Conservation (phyloP, 331 rosid genomes). For the Pyracantha coccinea region DNA sequence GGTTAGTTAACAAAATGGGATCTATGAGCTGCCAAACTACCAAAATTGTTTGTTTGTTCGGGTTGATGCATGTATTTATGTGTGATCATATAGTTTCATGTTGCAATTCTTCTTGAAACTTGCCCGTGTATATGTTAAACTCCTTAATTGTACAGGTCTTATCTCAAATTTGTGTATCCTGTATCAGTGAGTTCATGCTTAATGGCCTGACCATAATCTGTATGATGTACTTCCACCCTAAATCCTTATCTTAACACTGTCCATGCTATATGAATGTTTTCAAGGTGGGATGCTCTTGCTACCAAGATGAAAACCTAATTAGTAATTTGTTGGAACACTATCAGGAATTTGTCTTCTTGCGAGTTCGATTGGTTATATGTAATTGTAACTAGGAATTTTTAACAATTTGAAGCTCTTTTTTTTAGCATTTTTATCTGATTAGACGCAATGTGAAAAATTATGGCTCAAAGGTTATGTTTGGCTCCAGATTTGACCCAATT, state of each 20-base stretch:
- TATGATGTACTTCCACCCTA: not conserved
- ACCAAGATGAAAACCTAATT: not conserved
- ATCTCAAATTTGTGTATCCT: not conserved
- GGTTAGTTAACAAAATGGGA: not conserved
- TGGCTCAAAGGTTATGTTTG: too few relatives aligned
- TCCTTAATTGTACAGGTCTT: not conserved
- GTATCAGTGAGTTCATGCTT: not conserved
- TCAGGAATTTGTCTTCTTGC: not conserved
- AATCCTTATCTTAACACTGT: not conserved
- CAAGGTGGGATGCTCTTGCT: not conserved
- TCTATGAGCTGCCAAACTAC: not conserved
- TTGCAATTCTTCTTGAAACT: not conserved
- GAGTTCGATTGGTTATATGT: not conserved
- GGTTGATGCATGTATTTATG: not conserved
- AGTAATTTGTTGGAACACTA: not conserved
- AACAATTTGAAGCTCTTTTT: not conserved
- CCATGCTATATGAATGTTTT: not conserved
- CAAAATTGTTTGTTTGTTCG: not conserved
- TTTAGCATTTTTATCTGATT: not conserved
- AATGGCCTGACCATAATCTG: not conserved
- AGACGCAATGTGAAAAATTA: too few relatives aligned
- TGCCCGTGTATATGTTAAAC: not conserved
- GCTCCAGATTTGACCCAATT: too few relatives aligned
- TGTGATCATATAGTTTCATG: not conserved
- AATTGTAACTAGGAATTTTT: not conserved